Base-by-base conservation (phyloP, 139 green algal species). In the Marvania coccoides region DNA sequence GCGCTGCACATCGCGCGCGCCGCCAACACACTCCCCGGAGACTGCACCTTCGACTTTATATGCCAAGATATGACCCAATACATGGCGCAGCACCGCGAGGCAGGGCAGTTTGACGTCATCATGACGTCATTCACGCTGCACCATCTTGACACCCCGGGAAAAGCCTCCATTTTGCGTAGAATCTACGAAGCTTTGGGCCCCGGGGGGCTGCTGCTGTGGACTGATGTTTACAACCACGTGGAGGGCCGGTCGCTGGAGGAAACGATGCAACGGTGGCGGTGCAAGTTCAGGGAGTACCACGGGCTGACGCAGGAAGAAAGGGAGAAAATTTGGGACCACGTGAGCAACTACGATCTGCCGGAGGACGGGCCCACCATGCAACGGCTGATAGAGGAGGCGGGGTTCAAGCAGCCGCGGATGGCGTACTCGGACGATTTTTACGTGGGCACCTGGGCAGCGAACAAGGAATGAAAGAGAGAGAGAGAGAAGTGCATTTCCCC, bases 281-380 rank as follows among this genome's bases (percentile, higher is more conserved):
- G 19, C 10, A 7, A 53, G 8, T 47, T 54, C 26, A 29, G 29
- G 26, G 14, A 1, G 39, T 66, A 33, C 37, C 36, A 66, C 29
- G 23, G 35, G 36, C 40, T 36, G 10, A 72, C 24, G 31, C 24
- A 72, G 4, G 63, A 72, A 48, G 15, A 36, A 9, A 54, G 37
- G 31, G 26, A 35, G 10, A 36, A 61, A 28, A 24, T 71, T 15
- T 72, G 63, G 63, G 30, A 63, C 15, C 61, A 72, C 53, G 63
- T 57, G 8, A 28, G n/a, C 9, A 34, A 63, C 26, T 56, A 37
- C 35, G 58, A 77, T 56, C 29, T 34, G 23, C 59, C 59, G 34
- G 59, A 66, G 56, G 39, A 23, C 9, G 23, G 36, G 6, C 24
- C 36, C n/a, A 28, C 24, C 7, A 12, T 66, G 19, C 31, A 31